phyloP scores from a whole-genome alignment of 2,329 filamentous ascomycete species.

The Fusarium siculi region DNA sequence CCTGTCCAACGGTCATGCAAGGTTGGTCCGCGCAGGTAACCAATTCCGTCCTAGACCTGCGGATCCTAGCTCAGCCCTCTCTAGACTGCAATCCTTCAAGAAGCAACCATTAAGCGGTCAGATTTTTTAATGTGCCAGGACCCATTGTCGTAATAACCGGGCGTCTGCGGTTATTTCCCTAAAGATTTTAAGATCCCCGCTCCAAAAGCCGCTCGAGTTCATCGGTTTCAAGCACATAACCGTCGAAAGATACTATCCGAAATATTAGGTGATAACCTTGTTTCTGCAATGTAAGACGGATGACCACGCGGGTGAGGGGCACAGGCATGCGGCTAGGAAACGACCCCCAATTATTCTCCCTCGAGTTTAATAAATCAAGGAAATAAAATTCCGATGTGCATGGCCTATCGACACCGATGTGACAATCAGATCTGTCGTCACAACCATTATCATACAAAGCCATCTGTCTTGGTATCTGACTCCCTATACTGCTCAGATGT shows the following conservation, averaged over 20 bases:
- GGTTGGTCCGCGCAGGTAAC: background rate
- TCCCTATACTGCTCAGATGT: background rate
- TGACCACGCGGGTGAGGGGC: background rate
- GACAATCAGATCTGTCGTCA: background rate
- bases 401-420: background rate
- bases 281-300: background rate
- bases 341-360: background rate
- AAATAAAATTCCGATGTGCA: background rate
- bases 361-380: background rate
- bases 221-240: background rate
- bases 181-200: background rate
- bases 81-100: background rate
- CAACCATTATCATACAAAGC: background rate
- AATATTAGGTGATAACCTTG: background rate
- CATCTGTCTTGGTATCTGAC: rapidly evolving
- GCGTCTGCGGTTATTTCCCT: background rate
- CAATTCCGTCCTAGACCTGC: background rate
- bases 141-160: background rate
- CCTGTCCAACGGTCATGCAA: background rate
- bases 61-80: background rate
- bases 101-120: background rate
- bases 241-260: no score
- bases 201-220: background rate
- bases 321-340: background rate
- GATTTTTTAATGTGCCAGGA: background rate